A percentile compares a stretch with the other conserved stretches of the same genome.
Evolutionary conservation across 495 filamentous ascomycete species (phyloP).

Genomic region (Arthonia radiata): DNA sequence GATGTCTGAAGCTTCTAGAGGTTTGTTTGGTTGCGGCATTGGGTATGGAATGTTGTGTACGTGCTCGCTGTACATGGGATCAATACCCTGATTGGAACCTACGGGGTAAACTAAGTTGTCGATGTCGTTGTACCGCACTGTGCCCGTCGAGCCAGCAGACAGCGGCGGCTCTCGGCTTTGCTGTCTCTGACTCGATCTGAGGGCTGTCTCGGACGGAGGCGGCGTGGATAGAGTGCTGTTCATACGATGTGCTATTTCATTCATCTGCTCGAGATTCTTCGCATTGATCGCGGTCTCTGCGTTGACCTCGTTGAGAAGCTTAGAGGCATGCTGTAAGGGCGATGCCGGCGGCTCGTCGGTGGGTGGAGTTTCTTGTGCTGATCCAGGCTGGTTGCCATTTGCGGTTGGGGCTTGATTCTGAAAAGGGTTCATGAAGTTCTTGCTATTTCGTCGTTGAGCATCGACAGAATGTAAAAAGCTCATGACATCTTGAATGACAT

Average conservation of each 20-base stretch:
- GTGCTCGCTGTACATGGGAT: constrained; percentile 83
- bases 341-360: constrained; percentile 49
- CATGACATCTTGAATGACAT: constrained; percentile 53
- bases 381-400: constrained; percentile 3
- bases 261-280: constrained; percentile 49
- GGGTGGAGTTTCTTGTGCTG: constrained; percentile 3
- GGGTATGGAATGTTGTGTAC: constrained; percentile 80
- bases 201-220: constrained; percentile 14
- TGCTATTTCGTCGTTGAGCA: constrained; percentile 37
- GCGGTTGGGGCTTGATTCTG: constrained; percentile 12
- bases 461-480: constrained; percentile 41
- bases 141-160: constrained; percentile 23
- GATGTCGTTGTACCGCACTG: constrained; percentile 35
- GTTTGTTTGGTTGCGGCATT: constrained; percentile 37
- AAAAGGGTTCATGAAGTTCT: constrained; percentile 26
- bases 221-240: constrained; percentile 19
- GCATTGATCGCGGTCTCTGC: constrained; percentile 55
- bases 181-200: constrained; percentile 11
- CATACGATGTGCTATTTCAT: constrained; percentile 38
- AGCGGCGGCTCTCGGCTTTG: constrained; percentile 17
- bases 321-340: constrained; percentile 70
- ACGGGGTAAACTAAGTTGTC: constrained; percentile 78
- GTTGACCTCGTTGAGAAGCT: constrained; percentile 59
- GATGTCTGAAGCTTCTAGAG: constrained; percentile 21
- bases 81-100: constrained; percentile 70